Conservation (phyloP, 2,329 filamentous ascomycete genomes). For the Exophiala sp. region DNA sequence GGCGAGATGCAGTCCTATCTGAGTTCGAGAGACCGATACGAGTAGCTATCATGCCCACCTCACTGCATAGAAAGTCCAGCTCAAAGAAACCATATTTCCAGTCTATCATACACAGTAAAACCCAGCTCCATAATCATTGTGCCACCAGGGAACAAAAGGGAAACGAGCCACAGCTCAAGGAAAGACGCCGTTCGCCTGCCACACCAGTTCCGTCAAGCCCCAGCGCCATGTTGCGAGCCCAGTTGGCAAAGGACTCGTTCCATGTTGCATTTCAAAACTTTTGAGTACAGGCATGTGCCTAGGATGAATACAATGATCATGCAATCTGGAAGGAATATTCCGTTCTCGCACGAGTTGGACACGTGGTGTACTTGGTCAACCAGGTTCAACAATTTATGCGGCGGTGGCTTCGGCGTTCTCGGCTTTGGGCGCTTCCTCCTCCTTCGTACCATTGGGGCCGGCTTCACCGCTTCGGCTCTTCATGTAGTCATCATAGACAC, state of each 20-base stretch:
- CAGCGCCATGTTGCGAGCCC: conserved; percentile 6
- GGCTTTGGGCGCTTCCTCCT: conserved; percentile 24
- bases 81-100: conserved; percentile 14
- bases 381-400: conserved; percentile 15
- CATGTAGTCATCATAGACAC: conserved; percentile 97
- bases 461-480: conserved; percentile 63
- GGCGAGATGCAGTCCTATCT: conserved; percentile 10
- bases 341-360: conserved; percentile 11
- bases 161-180: conserved; percentile 8
- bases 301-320: conserved; percentile 19
- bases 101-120: conserved; percentile 26
- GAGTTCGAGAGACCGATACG: conserved; percentile 2
- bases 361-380: no score
- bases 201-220: conserved; percentile 13
- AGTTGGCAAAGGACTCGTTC: conserved; percentile 12
- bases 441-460: conserved; percentile 29
- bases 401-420: conserved; percentile 25
- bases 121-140: conserved; percentile 15
- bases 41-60: conserved; percentile 10
- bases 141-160: conserved; percentile 13
- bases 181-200: conserved; percentile 22
- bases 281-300: conserved; percentile 24
- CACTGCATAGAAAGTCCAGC: conserved; percentile 1
- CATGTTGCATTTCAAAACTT: conserved; percentile 21
- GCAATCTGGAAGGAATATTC: conserved; percentile 18